Conservation (phyloP, 345 rosid species). For the Aethionema arabicum region DNA sequence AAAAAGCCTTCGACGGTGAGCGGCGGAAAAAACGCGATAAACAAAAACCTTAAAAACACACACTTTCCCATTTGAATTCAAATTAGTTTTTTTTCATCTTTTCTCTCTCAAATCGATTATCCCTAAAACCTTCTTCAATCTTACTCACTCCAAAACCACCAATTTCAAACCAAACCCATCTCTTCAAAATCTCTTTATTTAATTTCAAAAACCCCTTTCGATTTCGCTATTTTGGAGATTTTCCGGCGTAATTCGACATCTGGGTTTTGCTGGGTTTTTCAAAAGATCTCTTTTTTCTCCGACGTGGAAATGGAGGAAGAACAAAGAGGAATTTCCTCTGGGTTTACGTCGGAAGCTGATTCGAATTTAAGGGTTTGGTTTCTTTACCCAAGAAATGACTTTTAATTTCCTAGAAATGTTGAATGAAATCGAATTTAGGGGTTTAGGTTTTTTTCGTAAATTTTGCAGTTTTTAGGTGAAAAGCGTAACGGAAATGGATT, state of each 20-base stretch:
- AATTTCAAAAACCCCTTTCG: not conserved
- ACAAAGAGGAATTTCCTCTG: constrained; percentile 27
- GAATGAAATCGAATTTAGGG: constrained; percentile 6
- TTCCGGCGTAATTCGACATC: constrained; percentile 10
- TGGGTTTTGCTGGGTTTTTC: constrained; percentile 21
- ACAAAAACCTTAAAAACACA: constrained; percentile 23
- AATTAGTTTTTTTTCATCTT: constrained; percentile 1
- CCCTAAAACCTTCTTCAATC: constrained; percentile 18
- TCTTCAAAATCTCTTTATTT: constrained; percentile 21
- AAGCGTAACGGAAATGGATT: constrained; percentile 38
- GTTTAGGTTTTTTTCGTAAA: constrained; percentile 8
- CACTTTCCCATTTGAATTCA: constrained; percentile 32
- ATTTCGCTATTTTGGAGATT: constrained; percentile 2
- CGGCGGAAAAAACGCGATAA: constrained; percentile 39
- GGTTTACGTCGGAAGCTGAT: constrained; percentile 15
- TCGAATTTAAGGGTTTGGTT: constrained; percentile 38
- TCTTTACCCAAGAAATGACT: constrained; percentile 25
- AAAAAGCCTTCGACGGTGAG: constrained; percentile 30
- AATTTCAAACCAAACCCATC: constrained; percentile 5
- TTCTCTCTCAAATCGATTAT: constrained; percentile 28
- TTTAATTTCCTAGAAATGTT: constrained; percentile 3
- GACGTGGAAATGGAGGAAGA: constrained; percentile 33
- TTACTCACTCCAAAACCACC: constrained; percentile 30
- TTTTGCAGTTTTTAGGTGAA: constrained; percentile 38
- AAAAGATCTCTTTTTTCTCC: constrained; percentile 3